Evolutionary conservation across 352 stramenopile genomes (phyloP).

Genomic region (Globisporangium irregulare): DNA sequence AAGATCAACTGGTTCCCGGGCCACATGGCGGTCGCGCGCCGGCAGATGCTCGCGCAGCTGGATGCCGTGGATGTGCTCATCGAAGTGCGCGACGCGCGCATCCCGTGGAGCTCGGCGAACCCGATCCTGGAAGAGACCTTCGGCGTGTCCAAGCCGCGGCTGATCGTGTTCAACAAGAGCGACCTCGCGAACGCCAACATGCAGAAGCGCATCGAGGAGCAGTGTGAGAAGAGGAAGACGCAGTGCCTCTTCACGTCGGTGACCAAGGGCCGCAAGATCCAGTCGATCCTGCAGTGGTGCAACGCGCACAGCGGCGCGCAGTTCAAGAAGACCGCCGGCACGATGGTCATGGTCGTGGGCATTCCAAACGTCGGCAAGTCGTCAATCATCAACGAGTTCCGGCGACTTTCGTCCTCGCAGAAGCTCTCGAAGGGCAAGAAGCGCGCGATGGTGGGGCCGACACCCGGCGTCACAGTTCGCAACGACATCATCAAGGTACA

Average conservation of each 20-base stretch:
- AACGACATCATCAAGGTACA: constrained; percentile 87
- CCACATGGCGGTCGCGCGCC: constrained; percentile 79
- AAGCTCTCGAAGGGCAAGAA: constrained; percentile 83
- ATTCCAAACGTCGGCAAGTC: constrained; percentile 91
- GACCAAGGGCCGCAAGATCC: constrained; percentile 68
- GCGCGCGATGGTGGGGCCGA: constrained; percentile 75
- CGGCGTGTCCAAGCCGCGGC: constrained; percentile 68
- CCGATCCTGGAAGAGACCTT: constrained; percentile 75
- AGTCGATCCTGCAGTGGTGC: constrained; percentile 79
- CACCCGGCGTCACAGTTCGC: constrained; percentile 80
- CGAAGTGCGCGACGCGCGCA: constrained; percentile 80
- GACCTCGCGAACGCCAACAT: constrained; percentile 85
- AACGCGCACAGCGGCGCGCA: constrained; percentile 68
- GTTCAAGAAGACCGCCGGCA: constrained; percentile 82
- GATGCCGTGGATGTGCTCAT: constrained; percentile 81
- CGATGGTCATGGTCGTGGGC: constrained; percentile 87
- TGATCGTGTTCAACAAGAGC: constrained; percentile 88
- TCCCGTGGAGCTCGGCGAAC: constrained; percentile 83
- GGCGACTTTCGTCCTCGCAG: constrained; percentile 59
- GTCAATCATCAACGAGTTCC: constrained; percentile 88
- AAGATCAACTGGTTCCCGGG: constrained; percentile 90
- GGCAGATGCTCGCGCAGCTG: constrained; percentile 80
- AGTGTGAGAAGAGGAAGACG: constrained; percentile 44
- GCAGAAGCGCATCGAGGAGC: constrained; percentile 67
- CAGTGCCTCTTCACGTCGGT: constrained; percentile 82